Base-by-base conservation (phyloP, 2,329 filamentous ascomycete genomes). In the Claviceps citrina region DNA sequence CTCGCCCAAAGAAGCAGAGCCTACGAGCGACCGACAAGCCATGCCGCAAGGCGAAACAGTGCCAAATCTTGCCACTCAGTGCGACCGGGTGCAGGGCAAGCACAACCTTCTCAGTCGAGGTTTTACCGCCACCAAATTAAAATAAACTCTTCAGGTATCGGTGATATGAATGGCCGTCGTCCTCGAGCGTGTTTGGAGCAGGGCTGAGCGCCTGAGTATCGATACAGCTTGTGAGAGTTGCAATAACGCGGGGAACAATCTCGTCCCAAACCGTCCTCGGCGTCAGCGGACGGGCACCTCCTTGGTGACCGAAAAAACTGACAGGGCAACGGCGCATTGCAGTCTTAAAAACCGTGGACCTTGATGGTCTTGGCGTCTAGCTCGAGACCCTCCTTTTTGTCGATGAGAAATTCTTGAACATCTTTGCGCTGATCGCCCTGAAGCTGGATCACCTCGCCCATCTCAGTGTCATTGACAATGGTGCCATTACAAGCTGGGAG, bases 371-470 rank as follows among this genome's bases (percentile, higher is more conserved):
- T 93, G 65, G 79, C 73, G 68, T 95, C 85, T 61, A 95, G 80
- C 65, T 84, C 85, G 57, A 96, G 76, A 58, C 89, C 89, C 60
- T 87, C 84, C 67, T 87, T 85, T 76, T 93, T 93, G 70, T 94
- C 84, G 67, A 79, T 78, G 66, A 96, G 79, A 72, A 96, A 98
- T 61, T 95, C 86, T 66, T 93, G 84, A 63, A 95, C 84, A 77
- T 94, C 86, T 70, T 93, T 93, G 68, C 91, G 89, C 74, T 98
- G 91, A 65, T 98, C 91, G 58, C 91, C 91, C 68, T 98, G 91
- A 60, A 98, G 82, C 75, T 98, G 91, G 62, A 98, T 95, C 75
- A 96, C 89, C 74, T 96, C 87, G 63, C 89, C 89, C 84, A 95
- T 94, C 68, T 93, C 86, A 55, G 75, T 76, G 68, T 96, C 89